A percentile compares a stretch with the other conserved stretches of the same genome.
These are phyloP conservation scores for Quercus rubra DNA, from an alignment of 306 rosid species.

Conservation along the genomic window DNA sequence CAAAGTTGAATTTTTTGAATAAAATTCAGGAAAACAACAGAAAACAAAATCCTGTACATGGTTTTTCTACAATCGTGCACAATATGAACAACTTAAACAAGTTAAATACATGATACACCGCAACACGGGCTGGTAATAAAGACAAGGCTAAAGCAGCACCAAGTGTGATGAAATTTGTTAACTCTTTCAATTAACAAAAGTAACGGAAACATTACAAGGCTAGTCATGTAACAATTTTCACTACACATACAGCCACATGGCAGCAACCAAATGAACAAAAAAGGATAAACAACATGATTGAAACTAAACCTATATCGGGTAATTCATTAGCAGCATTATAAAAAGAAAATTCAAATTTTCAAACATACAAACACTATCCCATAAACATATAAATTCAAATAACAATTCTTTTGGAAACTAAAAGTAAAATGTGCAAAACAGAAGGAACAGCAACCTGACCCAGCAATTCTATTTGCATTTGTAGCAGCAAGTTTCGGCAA, in stretches of 20 bases:
- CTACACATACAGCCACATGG: slow-evolving; percentile 3
- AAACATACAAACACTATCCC: slow-evolving; percentile 33
- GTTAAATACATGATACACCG: too few relatives aligned
- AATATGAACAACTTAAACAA: not conserved
- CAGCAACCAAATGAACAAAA: not conserved
- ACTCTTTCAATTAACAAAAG: not conserved
- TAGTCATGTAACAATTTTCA: not conserved
- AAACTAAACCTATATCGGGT: slow-evolving; percentile 12
- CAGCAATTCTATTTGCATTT: slow-evolving; percentile 10
- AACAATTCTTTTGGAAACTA: slow-evolving; percentile 15
- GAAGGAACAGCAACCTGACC: slow-evolving; percentile 33
- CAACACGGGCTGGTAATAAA: too few relatives aligned
- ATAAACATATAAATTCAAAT: slow-evolving; percentile 25
- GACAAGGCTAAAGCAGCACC: too few relatives aligned
- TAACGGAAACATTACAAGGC: not conserved
- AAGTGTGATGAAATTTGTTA: too few relatives aligned
- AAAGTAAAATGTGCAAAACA: slow-evolving; percentile 4
- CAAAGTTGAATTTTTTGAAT: not conserved
- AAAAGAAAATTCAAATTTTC: slow-evolving; percentile 12
- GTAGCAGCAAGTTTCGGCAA: not conserved
- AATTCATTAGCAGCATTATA: slow-evolving; percentile 28
- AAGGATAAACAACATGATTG: slow-evolving; percentile 5
- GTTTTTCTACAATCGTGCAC: not conserved
- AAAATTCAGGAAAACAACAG: not conserved
- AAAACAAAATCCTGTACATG: not conserved